phyloP scores from a whole-genome alignment of 768 basidiomycete species.

The Tricholomella constricta region DNA sequence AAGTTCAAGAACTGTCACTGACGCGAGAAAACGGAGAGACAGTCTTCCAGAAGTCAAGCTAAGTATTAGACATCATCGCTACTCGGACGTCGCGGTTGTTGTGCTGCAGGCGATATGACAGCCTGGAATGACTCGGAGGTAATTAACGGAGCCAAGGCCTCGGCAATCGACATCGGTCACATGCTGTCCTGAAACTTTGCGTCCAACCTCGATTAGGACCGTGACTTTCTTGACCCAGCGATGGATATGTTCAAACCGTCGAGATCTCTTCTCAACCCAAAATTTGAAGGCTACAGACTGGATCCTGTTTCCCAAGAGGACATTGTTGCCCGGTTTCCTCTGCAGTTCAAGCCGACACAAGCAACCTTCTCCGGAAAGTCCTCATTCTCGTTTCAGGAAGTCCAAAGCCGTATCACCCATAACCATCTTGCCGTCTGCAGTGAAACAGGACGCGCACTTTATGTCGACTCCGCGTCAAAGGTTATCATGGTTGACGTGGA shows the following conservation, averaged over 20 bases:
- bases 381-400: conserved; percentile 76
- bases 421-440: conserved; percentile 69
- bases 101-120: too few relatives aligned
- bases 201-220: background rate
- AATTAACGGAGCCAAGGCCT: too few relatives aligned
- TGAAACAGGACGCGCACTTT: conserved; percentile 52
- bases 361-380: conserved; percentile 60
- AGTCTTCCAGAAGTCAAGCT: too few relatives aligned
- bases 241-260: conserved; percentile 45
- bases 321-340: conserved; percentile 48
- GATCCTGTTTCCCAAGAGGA: conserved; percentile 61
- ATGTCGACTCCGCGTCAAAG: conserved; percentile 65
- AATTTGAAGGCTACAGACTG: conserved; percentile 85
- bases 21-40: background rate
- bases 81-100: too few relatives aligned
- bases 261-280: conserved; percentile 68
- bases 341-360: conserved; percentile 60
- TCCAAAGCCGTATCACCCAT: conserved; percentile 81
- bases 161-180: background rate
- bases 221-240: background rate
- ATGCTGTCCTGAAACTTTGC: background rate
- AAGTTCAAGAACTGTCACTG: background rate
- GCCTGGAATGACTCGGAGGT: too few relatives aligned
- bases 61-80: too few relatives aligned
- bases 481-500: conserved; percentile 62